These are phyloP conservation scores for Septoria linicola DNA, from an alignment of 2,329 filamentous ascomycete species.

Conservation along the genomic window DNA sequence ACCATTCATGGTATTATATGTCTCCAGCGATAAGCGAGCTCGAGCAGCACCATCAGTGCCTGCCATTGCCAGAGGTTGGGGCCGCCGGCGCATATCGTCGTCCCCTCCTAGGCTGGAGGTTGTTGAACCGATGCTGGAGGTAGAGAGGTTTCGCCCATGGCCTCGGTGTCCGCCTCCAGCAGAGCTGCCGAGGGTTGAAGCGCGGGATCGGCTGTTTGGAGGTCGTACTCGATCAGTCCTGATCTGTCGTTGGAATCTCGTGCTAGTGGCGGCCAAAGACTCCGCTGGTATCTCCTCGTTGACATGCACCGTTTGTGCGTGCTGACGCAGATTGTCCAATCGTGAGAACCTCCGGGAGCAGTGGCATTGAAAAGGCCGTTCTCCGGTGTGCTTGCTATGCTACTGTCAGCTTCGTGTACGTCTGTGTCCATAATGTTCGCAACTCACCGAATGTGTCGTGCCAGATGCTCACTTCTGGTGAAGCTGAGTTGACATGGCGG, in stretches of 20 bases:
- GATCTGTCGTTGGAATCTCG: slow-evolving; percentile 87
- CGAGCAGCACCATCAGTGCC: slow-evolving; percentile 60
- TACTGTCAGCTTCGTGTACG: slow-evolving; percentile 29
- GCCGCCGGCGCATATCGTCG: slow-evolving; percentile 68
- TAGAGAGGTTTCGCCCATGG: slow-evolving; percentile 80
- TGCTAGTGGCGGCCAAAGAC: slow-evolving; percentile 88
- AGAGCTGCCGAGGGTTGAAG: slow-evolving; percentile 73
- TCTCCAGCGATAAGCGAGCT: slow-evolving; percentile 65
- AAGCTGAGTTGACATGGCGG: slow-evolving; percentile 94
- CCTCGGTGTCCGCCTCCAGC: slow-evolving; percentile 64
- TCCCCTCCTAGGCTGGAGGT: slow-evolving; percentile 66
- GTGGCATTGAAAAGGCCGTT: slow-evolving; percentile 94
- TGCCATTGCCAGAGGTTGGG: slow-evolving; percentile 80
- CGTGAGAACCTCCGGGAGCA: slow-evolving; percentile 90
- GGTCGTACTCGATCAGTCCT: slow-evolving; percentile 80
- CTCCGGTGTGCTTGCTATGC: slow-evolving; percentile 87
- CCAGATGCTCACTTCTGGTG: slow-evolving; percentile 91
- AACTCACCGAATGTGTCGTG: slow-evolving; percentile 81
- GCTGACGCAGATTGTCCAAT: slow-evolving; percentile 90
- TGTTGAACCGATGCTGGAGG: slow-evolving; percentile 80
- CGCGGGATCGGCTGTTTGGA: slow-evolving; percentile 68
- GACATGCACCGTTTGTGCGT: slow-evolving; percentile 95
- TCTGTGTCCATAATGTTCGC: slow-evolving; percentile 2
- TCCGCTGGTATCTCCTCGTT: slow-evolving; percentile 96
- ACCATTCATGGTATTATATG: slow-evolving; percentile 60